These are phyloP conservation scores for Alternaria viburni DNA, from an alignment of 2,329 filamentous ascomycete species.

Conservation along the genomic window DNA sequence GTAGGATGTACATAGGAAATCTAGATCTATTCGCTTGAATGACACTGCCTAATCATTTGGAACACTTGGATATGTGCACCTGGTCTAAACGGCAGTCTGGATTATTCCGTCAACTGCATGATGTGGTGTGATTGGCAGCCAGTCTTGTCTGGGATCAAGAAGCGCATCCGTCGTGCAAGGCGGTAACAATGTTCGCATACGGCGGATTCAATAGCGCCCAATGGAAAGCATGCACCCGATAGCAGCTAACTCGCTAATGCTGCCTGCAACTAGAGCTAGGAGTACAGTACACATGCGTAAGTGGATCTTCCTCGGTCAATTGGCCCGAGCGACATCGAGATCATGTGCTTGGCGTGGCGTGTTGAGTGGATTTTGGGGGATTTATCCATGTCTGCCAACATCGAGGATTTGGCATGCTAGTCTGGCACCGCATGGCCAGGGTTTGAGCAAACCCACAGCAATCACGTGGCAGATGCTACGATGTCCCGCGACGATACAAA, in stretches of 20 bases:
- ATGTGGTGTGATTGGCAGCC: background rate
- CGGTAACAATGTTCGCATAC: background rate
- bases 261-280: background rate
- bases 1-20: slow-evolving; percentile 10
- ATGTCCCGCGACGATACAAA: background rate
- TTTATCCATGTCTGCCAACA: background rate
- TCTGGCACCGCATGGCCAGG: background rate
- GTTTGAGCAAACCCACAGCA: background rate
- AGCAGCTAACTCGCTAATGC: background rate
- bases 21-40: background rate
- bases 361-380: background rate
- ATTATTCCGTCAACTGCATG: background rate
- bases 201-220: background rate
- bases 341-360: background rate
- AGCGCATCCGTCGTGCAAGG: background rate
- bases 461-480: background rate
- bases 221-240: background rate
- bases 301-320: background rate
- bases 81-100: background rate
- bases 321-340: slow-evolving; percentile 3
- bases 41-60: background rate
- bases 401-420: slow-evolving; percentile 8
- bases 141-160: background rate
- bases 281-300: background rate
- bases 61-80: background rate